Base-by-base conservation (phyloP, 192 early-diverging fungal genomes). In the Diversispora epigaea region DNA sequence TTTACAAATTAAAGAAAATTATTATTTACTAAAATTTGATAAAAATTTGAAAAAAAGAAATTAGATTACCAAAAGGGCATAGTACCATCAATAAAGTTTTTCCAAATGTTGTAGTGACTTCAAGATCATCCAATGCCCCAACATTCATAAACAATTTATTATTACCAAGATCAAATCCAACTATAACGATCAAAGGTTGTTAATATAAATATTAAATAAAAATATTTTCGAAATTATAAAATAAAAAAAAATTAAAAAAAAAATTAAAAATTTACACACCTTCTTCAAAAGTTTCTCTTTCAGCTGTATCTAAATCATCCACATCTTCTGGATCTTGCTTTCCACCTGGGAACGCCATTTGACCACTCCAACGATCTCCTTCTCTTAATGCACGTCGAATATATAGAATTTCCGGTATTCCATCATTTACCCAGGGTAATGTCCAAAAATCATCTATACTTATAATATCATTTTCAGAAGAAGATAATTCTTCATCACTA, bases 291-390 rank as follows among this genome's bases (percentile, higher is more conserved):
- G 79, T 85, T 63, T 82, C 81, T 58, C 78, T 70, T 41, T 76
- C 80, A 43, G 82, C 80, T 6, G 79, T 82, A 43, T 82, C 81
- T 50, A 80, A 80, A 68, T 83, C 82, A 45, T 83, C 79, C 39
- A 78, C 76, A 55, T 83, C 77, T 19, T 58, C 67, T 19, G 77
- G 73, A 57, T 83, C 76, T 41, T 68, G 82, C 47, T 83, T 83
- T 50, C 82, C 82, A 6, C 82, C 82, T 3, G 82, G 82, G 19
- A 83, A 71, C 4, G 82, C 82, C 12, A 83, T 78, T 79, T 83
- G 82, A 7, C 82, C 82, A n/a, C 75, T 77, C 82, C 82, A 83
- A 44, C 82, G 79, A 79, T 83, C 82, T 68, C 79, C 80, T 73
- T 83, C 79, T 52, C 82, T 76, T 71, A 80, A 80, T 3, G 79